phyloP scores from a whole-genome alignment of 2,329 filamentous ascomycete genomes.

The Clathrospora elynae region DNA sequence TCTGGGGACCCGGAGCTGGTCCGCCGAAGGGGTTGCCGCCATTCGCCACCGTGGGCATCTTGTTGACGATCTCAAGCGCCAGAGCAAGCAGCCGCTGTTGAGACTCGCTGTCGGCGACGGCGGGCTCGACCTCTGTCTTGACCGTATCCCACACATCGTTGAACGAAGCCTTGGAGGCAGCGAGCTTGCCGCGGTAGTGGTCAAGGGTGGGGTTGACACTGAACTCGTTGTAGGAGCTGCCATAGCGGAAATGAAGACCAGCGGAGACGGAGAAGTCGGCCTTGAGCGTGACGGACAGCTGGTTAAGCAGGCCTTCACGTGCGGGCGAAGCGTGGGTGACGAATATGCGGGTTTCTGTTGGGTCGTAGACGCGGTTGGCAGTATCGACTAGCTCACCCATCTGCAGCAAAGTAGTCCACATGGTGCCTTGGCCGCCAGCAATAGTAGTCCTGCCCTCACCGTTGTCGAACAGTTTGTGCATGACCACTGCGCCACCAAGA shows the following conservation, averaged over 20 bases:
- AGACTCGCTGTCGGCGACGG: slow-evolving; percentile 89
- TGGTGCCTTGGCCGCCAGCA: slow-evolving; percentile 95
- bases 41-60: slow-evolving; percentile 94
- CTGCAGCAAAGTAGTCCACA: slow-evolving; percentile 98
- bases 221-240: slow-evolving; percentile 99
- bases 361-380: slow-evolving; percentile 96
- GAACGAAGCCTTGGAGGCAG: slow-evolving; percentile 96
- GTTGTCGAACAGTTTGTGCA: slow-evolving; percentile 99
- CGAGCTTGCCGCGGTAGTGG: slow-evolving; percentile 97
- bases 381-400: slow-evolving; percentile 99
- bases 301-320: slow-evolving; percentile 93
- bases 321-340: slow-evolving; percentile 96
- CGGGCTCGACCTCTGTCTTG: slow-evolving; percentile 91
- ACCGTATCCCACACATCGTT: slow-evolving; percentile 99
- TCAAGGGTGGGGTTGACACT: slow-evolving; percentile 97
- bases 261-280: slow-evolving; percentile 98
- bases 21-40: slow-evolving; percentile 97
- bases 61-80: slow-evolving; percentile 90
- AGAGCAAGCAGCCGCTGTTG: slow-evolving; percentile 92
- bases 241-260: slow-evolving; percentile 96
- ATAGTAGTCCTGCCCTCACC: slow-evolving; percentile 97
- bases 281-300: slow-evolving; percentile 95
- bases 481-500: slow-evolving; percentile 93
- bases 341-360: slow-evolving; percentile 94
- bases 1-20: slow-evolving; percentile 71